Conservation (phyloP, 2,329 filamentous ascomycete species). For the Aspergillus ibericus region DNA sequence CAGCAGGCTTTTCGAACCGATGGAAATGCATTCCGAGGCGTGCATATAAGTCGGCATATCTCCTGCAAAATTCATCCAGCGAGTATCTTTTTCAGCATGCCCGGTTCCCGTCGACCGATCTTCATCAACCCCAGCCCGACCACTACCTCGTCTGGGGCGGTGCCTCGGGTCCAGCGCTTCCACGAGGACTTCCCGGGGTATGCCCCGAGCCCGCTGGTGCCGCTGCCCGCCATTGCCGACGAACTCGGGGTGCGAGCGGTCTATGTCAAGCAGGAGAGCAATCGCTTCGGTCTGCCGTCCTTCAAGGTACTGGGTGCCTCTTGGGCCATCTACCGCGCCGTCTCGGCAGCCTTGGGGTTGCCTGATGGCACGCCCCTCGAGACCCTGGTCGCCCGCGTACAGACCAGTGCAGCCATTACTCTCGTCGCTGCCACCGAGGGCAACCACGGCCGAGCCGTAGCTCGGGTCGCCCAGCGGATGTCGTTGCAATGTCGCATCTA, state of each 20-base stretch:
- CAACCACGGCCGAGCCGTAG: slow-evolving; percentile 73
- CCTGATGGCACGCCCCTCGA: slow-evolving; percentile 41
- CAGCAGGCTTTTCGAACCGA: background rate
- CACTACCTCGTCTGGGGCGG: slow-evolving; percentile 13
- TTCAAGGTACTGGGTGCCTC: slow-evolving; percentile 82
- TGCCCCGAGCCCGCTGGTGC: slow-evolving; percentile 54
- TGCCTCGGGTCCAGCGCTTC: slow-evolving; percentile 35
- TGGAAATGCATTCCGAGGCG: no score
- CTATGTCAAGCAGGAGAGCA: slow-evolving; percentile 70
- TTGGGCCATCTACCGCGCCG: slow-evolving; percentile 66
- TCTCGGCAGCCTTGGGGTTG: slow-evolving; percentile 50
- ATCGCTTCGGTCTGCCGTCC: slow-evolving; percentile 66
- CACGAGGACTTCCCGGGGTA: slow-evolving; percentile 62
- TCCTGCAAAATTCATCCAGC: no score
- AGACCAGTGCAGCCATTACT: slow-evolving; percentile 28
- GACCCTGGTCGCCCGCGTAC: slow-evolving; percentile 14
- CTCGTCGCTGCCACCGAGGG: slow-evolving; percentile 71
- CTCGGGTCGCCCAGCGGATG: slow-evolving; percentile 65
- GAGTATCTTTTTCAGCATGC: background rate
- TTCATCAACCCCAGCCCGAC: slow-evolving; percentile 27
- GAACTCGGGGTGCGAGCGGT: slow-evolving; percentile 60
- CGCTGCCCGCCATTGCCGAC: slow-evolving; percentile 55
- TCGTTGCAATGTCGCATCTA: slow-evolving; percentile 58
- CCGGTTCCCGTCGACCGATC: slow-evolving; percentile 25
- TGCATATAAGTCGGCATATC: no score